Conservation (phyloP, 352 stramenopile genomes). For the Globisporangium megalacanthum region DNA sequence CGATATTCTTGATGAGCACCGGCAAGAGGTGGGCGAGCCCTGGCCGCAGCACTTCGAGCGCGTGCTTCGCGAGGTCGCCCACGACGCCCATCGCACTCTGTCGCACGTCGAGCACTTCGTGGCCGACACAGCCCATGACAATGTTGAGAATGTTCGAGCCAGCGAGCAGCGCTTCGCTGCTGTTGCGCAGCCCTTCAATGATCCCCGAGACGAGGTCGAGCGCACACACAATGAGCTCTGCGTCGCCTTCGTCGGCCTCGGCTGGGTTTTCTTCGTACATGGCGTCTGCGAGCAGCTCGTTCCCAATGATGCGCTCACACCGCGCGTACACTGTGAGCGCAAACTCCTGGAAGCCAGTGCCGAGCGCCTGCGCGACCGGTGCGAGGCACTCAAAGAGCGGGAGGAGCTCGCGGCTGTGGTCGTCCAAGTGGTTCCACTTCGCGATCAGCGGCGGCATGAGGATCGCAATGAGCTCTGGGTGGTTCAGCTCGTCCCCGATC, state of each 20-base stretch:
- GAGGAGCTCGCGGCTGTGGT: conserved; percentile 77
- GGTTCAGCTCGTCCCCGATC: conserved; percentile 89
- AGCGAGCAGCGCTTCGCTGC: conserved; percentile 69
- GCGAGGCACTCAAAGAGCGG: conserved; percentile 89
- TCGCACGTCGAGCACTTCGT: conserved; percentile 84
- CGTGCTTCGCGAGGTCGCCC: conserved; percentile 85
- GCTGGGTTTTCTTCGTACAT: conserved; percentile 73
- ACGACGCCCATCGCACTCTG: conserved; percentile 89
- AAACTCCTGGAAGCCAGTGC: conserved; percentile 86
- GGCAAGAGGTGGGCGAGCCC: conserved; percentile 71
- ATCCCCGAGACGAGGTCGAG: conserved; percentile 88
- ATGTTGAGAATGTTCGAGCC: conserved; percentile 86
- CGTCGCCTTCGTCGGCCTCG: conserved; percentile 81
- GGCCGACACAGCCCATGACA: conserved; percentile 81
- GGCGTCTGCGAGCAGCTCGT: conserved; percentile 75
- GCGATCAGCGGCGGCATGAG: conserved; percentile 92
- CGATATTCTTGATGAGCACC: conserved; percentile 86
- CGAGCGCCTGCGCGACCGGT: conserved; percentile 78
- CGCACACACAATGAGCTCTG: conserved; percentile 87
- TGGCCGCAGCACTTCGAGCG: conserved; percentile 60
- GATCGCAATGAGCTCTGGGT: conserved; percentile 87
- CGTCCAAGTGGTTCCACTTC: conserved; percentile 87
- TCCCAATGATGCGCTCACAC: conserved; percentile 80
- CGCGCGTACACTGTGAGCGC: conserved; percentile 75
- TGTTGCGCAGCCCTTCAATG: conserved; percentile 76